Conservation (phyloP, 106 monocot species). For the Acorus gramineus region DNA sequence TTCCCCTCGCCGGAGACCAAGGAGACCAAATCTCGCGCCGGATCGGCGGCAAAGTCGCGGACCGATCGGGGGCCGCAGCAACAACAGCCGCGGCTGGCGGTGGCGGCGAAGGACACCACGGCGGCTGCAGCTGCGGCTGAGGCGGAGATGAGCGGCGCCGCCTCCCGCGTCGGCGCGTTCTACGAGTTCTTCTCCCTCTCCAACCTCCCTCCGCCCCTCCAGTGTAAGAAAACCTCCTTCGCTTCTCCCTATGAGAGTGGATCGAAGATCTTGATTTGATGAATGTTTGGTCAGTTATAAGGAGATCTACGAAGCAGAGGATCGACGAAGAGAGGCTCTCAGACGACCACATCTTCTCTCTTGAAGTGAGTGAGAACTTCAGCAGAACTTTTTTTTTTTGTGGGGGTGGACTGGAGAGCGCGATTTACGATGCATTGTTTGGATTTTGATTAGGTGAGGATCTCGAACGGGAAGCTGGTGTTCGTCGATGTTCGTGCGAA, state of each 20-base stretch:
- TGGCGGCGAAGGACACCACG: no score
- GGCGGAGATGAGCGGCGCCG: slow-evolving; percentile 55
- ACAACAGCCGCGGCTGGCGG: no score
- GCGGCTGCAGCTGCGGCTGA: slow-evolving; percentile 21
- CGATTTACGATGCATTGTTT: no score
- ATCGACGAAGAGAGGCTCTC: slow-evolving; percentile 52
- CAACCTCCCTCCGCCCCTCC: slow-evolving; percentile 70
- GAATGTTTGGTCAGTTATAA: slow-evolving; percentile 36
- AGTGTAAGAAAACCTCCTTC: slow-evolving; percentile 27
- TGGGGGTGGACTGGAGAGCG: no score
- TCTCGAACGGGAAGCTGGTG: slow-evolving; percentile 84
- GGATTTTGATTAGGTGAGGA: slow-evolving; percentile 50
- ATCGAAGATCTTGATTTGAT: no score
- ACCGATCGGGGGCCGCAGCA: no score
- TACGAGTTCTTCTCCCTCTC: slow-evolving; percentile 97
- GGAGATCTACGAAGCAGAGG: slow-evolving; percentile 35
- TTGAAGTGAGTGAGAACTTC: slow-evolving; percentile 40
- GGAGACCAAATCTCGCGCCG: no score
- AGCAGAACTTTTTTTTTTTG: no score
- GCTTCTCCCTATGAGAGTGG: no score
- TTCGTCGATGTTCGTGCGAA: slow-evolving; percentile 59
- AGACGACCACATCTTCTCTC: slow-evolving; percentile 76
- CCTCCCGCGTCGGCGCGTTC: slow-evolving; percentile 65
- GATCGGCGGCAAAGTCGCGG: no score
- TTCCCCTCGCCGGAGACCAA: no score